These are phyloP conservation scores for Nannochloris sp. DNA, from an alignment of 139 green algal species.

Conservation along the genomic window DNA sequence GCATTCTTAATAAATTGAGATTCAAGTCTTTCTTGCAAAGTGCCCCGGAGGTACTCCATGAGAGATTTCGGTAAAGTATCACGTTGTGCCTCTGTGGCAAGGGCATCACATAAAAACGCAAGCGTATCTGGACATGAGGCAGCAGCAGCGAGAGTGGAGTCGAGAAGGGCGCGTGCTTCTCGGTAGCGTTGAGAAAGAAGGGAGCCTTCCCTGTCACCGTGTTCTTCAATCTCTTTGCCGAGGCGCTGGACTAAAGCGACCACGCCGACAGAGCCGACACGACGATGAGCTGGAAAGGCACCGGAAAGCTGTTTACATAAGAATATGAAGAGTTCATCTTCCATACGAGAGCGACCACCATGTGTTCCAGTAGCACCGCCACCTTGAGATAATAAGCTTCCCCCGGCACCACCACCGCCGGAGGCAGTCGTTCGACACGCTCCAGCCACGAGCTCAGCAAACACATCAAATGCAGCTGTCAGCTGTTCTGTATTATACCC, in stretches of 20 bases:
- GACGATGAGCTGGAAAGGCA: background rate
- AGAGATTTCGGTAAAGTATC: background rate
- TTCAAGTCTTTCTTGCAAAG: background rate
- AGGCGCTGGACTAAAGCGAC: slow-evolving; percentile 31
- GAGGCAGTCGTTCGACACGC: slow-evolving; percentile 3
- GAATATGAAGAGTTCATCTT: slow-evolving; percentile 32
- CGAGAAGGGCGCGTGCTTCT: slow-evolving; percentile 17
- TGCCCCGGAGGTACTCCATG: background rate
- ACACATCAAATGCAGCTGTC: slow-evolving; percentile 21
- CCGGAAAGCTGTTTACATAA: slow-evolving; percentile 26
- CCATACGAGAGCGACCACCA: slow-evolving; percentile 12
- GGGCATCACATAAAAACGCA: slow-evolving; percentile 32
- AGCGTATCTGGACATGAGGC: slow-evolving; percentile 20
- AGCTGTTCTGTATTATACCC: slow-evolving; percentile 21
- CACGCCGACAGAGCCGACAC: slow-evolving; percentile 27
- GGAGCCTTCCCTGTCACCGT: background rate
- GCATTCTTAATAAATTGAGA: background rate
- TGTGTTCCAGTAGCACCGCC: background rate
- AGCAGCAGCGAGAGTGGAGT: slow-evolving; percentile 10
- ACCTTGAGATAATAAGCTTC: background rate
- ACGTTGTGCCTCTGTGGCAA: background rate
- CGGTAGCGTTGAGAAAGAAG: slow-evolving; percentile 10
- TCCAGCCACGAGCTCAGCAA: slow-evolving; percentile 20
- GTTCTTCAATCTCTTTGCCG: background rate
- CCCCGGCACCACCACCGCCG: background rate